A percentile compares a stretch with the other conserved stretches of the same genome.
These are phyloP conservation scores for Rubia yunnanensis DNA, from an alignment of 257 asterid species.

Conservation along the genomic window DNA sequence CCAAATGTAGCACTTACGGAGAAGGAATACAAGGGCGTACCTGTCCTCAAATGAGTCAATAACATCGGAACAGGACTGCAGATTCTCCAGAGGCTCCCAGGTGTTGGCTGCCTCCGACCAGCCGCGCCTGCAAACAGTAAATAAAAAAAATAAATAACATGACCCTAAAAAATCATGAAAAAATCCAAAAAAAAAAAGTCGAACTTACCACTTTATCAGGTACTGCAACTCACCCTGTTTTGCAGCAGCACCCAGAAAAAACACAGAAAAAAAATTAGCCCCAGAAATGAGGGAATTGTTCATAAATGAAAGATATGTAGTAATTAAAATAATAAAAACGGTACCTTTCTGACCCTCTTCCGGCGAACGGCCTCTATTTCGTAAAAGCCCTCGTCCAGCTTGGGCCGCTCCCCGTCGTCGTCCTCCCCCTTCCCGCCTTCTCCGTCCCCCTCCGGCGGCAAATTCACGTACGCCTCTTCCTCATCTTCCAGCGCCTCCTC, in stretches of 20 bases:
- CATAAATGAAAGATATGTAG: not conserved
- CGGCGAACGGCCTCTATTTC: not conserved
- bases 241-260: not conserved
- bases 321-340: too few species aligned
- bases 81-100: conserved; percentile 86
- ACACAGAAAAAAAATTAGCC: not conserved
- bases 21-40: conserved; percentile 22
- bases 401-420: not conserved
- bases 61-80: conserved; percentile 50
- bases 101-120: conserved; percentile 90
- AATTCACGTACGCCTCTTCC: not conserved
- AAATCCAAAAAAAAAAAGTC: not conserved
- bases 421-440: not conserved
- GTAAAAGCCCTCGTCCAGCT: not conserved
- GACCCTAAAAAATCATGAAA: not conserved
- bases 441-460: not conserved
- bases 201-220: not conserved
- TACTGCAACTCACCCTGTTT: not conserved
- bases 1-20: not conserved
- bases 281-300: not conserved
- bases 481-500: not conserved
- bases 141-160: not conserved
- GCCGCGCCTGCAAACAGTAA: conserved; percentile 55
- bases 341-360: not conserved
- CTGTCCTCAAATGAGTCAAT: conserved; percentile 80